Evolutionary conservation across 352 stramenopile genomes (phyloP).

Genomic region (Globisporangium perplexum): DNA sequence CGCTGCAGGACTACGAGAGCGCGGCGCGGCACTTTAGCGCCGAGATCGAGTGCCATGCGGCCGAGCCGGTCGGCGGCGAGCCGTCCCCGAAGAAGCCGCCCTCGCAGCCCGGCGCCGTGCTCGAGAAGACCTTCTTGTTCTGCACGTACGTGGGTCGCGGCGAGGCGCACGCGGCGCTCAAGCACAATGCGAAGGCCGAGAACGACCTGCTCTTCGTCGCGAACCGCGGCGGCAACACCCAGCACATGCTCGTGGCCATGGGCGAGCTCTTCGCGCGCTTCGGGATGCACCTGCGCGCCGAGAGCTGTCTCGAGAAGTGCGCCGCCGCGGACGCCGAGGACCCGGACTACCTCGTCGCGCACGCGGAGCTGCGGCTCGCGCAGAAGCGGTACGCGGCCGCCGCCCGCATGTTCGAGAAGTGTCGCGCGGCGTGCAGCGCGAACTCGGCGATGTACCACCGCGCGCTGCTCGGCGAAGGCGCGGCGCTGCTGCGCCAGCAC

Average conservation of each 20-base stretch:
- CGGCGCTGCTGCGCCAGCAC: conserved; percentile 28
- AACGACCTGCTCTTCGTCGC: conserved; percentile 26
- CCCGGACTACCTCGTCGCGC: conserved; percentile 39
- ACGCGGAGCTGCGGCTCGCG: conserved; percentile 38
- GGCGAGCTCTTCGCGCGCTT: conserved; percentile 46
- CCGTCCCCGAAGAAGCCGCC: neutral
- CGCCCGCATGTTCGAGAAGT: conserved; percentile 34
- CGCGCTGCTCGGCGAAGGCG: conserved; percentile 39
- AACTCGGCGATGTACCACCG: conserved; percentile 28
- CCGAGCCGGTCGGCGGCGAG: neutral
- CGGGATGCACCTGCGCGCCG: conserved; percentile 44
- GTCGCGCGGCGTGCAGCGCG: conserved; percentile 17
- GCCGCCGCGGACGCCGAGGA: conserved; percentile 23
- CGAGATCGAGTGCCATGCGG: conserved; percentile 29
- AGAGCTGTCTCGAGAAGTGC: conserved; percentile 37
- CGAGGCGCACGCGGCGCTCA: conserved; percentile 26
- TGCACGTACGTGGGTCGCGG: conserved; percentile 32
- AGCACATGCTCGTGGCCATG: conserved; percentile 29
- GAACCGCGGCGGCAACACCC: conserved; percentile 33
- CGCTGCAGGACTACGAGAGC: conserved; percentile 20
- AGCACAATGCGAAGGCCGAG: conserved; percentile 25
- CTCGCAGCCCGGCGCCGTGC: neutral
- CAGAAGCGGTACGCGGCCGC: conserved; percentile 33
- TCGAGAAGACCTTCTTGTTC: conserved; percentile 36
- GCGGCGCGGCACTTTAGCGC: conserved; percentile 31